phyloP scores from a whole-genome alignment of 768 basidiomycete species.

The Termitomyces sp. region DNA sequence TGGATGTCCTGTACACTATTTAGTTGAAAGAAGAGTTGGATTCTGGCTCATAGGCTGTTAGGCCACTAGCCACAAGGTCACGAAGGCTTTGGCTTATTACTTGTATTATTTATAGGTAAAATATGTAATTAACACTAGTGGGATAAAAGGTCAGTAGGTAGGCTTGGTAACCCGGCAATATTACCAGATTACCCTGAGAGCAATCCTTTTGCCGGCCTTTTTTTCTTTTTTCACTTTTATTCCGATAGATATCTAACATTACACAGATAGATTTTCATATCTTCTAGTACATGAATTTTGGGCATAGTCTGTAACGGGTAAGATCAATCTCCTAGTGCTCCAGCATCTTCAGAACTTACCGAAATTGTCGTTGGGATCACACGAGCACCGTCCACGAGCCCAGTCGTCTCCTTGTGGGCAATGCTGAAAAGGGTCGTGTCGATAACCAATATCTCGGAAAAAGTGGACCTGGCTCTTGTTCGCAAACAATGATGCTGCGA shows the following conservation, averaged over 20 bases:
- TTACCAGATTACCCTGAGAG: too few species aligned
- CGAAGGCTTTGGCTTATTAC: too few species aligned
- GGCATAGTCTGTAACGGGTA: slow-evolving; percentile 28
- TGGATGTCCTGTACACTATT: too few species aligned
- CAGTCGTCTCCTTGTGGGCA: slow-evolving; percentile 59
- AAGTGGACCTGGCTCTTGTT: slow-evolving; percentile 74
- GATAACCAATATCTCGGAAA: slow-evolving; percentile 81
- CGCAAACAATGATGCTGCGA: slow-evolving; percentile 74
- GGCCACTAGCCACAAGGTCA: too few species aligned
- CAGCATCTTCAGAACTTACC: slow-evolving; percentile 34
- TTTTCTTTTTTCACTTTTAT: background rate
- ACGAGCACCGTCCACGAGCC: slow-evolving; percentile 59
- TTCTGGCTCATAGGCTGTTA: too few species aligned
- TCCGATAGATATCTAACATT: background rate
- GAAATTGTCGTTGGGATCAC: slow-evolving; percentile 66
- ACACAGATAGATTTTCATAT: slow-evolving; percentile 32
- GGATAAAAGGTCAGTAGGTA: too few species aligned
- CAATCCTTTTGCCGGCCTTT: too few species aligned
- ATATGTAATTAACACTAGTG: too few species aligned
- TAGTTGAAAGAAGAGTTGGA: too few species aligned
- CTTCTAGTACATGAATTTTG: slow-evolving; percentile 32
- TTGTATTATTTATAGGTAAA: too few species aligned
- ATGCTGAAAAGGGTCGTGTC: slow-evolving; percentile 75
- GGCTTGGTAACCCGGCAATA: too few species aligned
- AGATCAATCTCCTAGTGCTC: background rate